A percentile compares a stretch with the other conserved stretches of the same genome.
Evolutionary conservation across 1,139 yeast species (phyloP).

Genomic region (Pneumocystis sp.): DNA sequence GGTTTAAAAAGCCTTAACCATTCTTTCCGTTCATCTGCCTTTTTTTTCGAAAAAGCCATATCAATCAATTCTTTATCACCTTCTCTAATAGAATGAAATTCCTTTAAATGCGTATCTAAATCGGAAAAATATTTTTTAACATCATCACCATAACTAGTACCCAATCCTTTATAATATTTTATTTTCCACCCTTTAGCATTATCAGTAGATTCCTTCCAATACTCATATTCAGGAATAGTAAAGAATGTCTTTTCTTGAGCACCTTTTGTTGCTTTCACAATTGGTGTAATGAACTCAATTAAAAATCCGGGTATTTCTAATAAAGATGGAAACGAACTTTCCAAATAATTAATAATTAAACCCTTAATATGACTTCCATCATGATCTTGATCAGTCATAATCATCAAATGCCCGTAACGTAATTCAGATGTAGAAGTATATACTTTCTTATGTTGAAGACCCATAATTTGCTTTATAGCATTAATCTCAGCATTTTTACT

Average conservation of each 20-base stretch:
- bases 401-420: conserved; percentile 94
- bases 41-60: conserved; percentile 84
- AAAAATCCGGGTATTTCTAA: conserved; percentile 82
- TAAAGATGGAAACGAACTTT: conserved; percentile 87
- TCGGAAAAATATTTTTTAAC: conserved; percentile 82
- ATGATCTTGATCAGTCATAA: conserved; percentile 99
- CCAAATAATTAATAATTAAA: conserved; percentile 79
- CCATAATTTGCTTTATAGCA: conserved; percentile 89
- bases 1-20: conserved; percentile 86
- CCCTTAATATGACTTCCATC: conserved; percentile 99
- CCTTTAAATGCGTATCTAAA: conserved; percentile 71
- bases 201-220: conserved; percentile 83
- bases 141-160: conserved; percentile 74
- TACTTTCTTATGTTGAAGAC: conserved; percentile 79
- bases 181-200: conserved; percentile 67
- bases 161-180: conserved; percentile 96
- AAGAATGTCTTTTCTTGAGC: conserved; percentile 61
- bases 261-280: conserved; percentile 66
- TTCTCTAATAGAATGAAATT: conserved; percentile 66
- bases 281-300: conserved; percentile 90
- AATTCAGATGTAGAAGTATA: conserved; percentile 61
- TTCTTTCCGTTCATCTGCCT: conserved; percentile 94
- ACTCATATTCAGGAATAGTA: conserved; percentile 90
- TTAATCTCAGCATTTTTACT: conserved; percentile 87
- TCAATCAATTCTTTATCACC: conserved; percentile 76